Conservation (phyloP, 2,329 filamentous ascomycete genomes). For the Macroventuria anomochaeta region DNA sequence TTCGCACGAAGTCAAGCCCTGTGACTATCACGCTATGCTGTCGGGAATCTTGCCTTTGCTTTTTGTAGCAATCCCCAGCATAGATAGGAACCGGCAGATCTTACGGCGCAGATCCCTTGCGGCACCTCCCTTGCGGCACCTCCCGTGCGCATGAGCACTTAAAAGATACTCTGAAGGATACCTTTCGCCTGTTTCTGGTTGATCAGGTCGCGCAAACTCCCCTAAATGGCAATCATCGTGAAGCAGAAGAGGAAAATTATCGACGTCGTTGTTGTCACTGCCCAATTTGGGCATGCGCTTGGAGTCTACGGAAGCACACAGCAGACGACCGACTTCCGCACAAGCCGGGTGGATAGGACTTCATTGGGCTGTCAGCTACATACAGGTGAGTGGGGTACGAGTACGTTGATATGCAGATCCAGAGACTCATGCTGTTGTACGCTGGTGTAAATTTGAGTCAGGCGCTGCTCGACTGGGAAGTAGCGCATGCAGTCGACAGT, state of each 20-base stretch:
- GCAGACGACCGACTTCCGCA: not conserved
- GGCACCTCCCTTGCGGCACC: not conserved
- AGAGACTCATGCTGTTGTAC: too few species aligned
- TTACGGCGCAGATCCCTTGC: conserved; percentile 3
- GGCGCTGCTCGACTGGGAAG: too few species aligned
- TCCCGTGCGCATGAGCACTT: not conserved
- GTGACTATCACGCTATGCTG: not conserved
- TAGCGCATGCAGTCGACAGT: too few species aligned
- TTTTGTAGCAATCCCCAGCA: not conserved
- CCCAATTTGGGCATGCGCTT: too few species aligned
- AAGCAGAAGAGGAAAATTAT: not conserved
- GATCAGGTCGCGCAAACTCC: not conserved
- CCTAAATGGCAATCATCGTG: not conserved
- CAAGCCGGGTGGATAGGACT: not conserved
- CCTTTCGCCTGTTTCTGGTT: not conserved
- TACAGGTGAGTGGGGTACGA: not conserved
- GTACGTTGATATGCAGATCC: too few species aligned
- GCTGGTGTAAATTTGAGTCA: too few species aligned
- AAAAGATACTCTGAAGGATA: not conserved
- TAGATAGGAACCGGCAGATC: not conserved
- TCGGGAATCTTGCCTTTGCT: conserved; percentile 1
- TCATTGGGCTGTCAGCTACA: not conserved
- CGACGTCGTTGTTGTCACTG: not conserved
- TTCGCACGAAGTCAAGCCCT: conserved; percentile 1
- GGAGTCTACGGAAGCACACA: too few species aligned